Evolutionary conservation across 371 early-diverging fungal genomes (phyloP).

Genomic region (Apophysomyces variabilis): DNA sequence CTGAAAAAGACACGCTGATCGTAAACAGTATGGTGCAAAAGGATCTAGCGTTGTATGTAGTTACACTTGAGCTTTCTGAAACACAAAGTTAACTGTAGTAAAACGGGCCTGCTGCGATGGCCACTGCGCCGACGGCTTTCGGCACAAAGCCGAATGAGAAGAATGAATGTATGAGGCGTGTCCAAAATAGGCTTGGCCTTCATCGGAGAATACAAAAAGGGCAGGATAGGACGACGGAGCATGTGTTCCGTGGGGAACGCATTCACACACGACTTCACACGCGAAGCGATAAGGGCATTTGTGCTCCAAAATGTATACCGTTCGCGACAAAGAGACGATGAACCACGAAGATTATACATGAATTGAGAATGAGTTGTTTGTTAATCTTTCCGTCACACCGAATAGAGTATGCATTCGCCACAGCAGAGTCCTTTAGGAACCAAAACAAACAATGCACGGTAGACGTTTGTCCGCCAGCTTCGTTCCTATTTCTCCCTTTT

Average conservation of each 20-base stretch:
- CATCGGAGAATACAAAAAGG: neutral
- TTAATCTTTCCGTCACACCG: neutral
- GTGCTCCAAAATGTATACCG: neutral
- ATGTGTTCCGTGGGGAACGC: slow-evolving; percentile 4
- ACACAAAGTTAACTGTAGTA: neutral
- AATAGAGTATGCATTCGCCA: neutral
- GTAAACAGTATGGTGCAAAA: neutral
- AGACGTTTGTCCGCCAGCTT: slow-evolving; percentile 8
- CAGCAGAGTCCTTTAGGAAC: neutral
- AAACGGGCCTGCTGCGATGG: neutral
- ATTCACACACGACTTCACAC: neutral
- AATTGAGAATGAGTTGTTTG: neutral
- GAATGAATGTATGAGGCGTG: neutral
- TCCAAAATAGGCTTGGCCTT: neutral
- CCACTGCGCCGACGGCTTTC: slow-evolving; percentile 3
- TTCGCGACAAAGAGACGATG: neutral
- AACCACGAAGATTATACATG: neutral
- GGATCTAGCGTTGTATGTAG: too few relatives aligned
- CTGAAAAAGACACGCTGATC: neutral
- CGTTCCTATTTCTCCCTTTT: neutral
- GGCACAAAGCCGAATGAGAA: neutral
- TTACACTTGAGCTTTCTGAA: neutral
- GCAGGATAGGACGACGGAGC: slow-evolving; percentile 4
- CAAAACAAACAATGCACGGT: slow-evolving; percentile 4
- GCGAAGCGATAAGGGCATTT: neutral